Evolutionary conservation across 495 filamentous ascomycete species (phyloP).

Genomic region (Hyaloscypha variabilis): DNA sequence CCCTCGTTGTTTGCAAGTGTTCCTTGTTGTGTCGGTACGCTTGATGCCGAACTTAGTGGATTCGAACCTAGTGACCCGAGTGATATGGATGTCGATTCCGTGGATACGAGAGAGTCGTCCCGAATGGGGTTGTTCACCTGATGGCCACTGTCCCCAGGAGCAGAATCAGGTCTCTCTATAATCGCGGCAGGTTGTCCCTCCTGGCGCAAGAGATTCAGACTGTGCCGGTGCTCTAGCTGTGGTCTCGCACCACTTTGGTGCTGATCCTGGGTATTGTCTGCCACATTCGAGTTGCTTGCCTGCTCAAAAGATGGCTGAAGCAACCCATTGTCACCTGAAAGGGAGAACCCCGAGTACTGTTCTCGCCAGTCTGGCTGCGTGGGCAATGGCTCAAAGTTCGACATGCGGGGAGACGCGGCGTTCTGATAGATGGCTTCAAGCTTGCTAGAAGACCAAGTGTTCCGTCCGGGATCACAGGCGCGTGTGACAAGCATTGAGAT

Average conservation of each 20-base stretch:
- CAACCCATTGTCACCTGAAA: slow-evolving; percentile 50
- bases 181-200: slow-evolving; percentile 38
- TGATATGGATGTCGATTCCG: slow-evolving; percentile 37
- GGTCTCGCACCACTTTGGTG: slow-evolving; percentile 42
- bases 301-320: slow-evolving; percentile 53
- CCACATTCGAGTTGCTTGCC: slow-evolving; percentile 37
- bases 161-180: slow-evolving; percentile 32
- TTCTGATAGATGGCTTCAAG: slow-evolving; percentile 55
- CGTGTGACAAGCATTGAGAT: slow-evolving; percentile 62
- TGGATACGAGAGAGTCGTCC: slow-evolving; percentile 47
- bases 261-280: slow-evolving; percentile 43
- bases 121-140: slow-evolving; percentile 26
- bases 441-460: slow-evolving; percentile 60
- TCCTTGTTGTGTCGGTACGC: slow-evolving; percentile 31
- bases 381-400: slow-evolving; percentile 54
- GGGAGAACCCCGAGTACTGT: slow-evolving; percentile 54
- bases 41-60: slow-evolving; percentile 42
- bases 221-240: slow-evolving; percentile 32
- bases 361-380: slow-evolving; percentile 64
- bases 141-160: slow-evolving; percentile 25
- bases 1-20: slow-evolving; percentile 31
- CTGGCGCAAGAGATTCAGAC: slow-evolving; percentile 31
- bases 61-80: slow-evolving; percentile 44
- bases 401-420: slow-evolving; percentile 58
- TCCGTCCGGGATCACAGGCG: slow-evolving; percentile 58